Evolutionary conservation across 192 early-diverging fungal genomes (phyloP).

Genomic region (Coemansia sp.): DNA sequence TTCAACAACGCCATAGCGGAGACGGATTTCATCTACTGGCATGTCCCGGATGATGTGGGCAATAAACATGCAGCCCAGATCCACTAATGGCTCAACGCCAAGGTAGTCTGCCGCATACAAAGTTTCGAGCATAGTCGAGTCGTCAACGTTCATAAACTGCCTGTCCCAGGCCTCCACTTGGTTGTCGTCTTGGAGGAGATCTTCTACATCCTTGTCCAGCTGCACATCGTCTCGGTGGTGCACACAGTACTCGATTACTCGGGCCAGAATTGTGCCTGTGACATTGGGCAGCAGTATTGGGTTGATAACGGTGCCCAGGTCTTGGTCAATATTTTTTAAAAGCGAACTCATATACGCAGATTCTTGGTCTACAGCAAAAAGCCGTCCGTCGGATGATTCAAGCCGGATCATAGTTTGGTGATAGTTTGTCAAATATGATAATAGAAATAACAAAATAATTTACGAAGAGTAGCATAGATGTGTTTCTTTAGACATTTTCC

Average conservation of each 20-base stretch:
- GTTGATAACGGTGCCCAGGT: conserved; percentile 58
- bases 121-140: conserved; percentile 66
- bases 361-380: conserved; percentile 60
- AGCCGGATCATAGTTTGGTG: conserved; percentile 48
- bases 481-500: background rate
- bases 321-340: conserved; percentile 73
- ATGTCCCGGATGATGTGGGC: conserved; percentile 94
- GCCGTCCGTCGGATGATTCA: conserved; percentile 59
- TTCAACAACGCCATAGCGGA: conserved; percentile 88
- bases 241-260: conserved; percentile 74
- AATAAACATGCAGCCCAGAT: conserved; percentile 90
- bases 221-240: conserved; percentile 70
- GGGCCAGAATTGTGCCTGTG: conserved; percentile 58
- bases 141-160: conserved; percentile 65
- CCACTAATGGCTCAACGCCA: conserved; percentile 88
- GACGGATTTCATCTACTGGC: conserved; percentile 81
- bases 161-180: conserved; percentile 75
- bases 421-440: background rate
- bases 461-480: background rate
- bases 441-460: background rate
- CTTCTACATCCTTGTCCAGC: conserved; percentile 17
- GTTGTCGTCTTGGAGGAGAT: conserved; percentile 52
- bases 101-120: conserved; percentile 81
- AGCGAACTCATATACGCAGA: conserved; percentile 66
- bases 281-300: conserved; percentile 73